Evolutionary conservation across 352 stramenopile genomes (phyloP), one percentile per base, ranked within the genome.

Genomic region (Globisporangium nagaii): DNA sequence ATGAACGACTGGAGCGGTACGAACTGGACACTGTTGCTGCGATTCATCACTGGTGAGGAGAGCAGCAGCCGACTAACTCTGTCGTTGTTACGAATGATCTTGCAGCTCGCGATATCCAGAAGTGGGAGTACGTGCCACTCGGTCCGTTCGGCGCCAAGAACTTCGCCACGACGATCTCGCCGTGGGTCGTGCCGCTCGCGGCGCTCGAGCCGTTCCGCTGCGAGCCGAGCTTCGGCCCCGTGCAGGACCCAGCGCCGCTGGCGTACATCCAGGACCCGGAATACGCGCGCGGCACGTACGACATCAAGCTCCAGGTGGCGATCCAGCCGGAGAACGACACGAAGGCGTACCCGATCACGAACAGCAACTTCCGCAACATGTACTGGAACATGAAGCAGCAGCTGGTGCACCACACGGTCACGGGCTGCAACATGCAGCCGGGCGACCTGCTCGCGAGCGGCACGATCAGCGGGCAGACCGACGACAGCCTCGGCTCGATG

Each of bases 301-400:
- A 98, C 60, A 84, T 98, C 56, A 63, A 97, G 48, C 68, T 98
- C 24, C 67, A 84, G 44, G 79, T 89, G 24, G 68, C 77, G 50
- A 58, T 92, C 28, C 70, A 84, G 60, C 82, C 82, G 10, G 69
- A 89, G 60, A 71, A 74, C 44, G 75, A 75, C 25, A 62, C 66
- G 13, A 47, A 81, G 48, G 60, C 73, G 32, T 66, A 88, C 61
- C 59, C 68, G 46, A 81, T 98, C 68, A 97, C 83, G 42, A 82
- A 75, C 41, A 98, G 90, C 67, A 98, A 98, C 84, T 95, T 98
- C 56, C 81, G 73, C 50, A 88, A 98, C 78, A 87, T 98, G 75
- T 98, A 98, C 75, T 99, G 96, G 96, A 98, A 96, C 64, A 96
- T 96, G 58, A 95, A 97, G 68, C 96, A 98, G 74, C 90, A 97